A percentile compares a stretch with the other conserved stretches of the same genome.
Conservation (phyloP, 257 asterid species). For the Salvia rosmarinus region DNA sequence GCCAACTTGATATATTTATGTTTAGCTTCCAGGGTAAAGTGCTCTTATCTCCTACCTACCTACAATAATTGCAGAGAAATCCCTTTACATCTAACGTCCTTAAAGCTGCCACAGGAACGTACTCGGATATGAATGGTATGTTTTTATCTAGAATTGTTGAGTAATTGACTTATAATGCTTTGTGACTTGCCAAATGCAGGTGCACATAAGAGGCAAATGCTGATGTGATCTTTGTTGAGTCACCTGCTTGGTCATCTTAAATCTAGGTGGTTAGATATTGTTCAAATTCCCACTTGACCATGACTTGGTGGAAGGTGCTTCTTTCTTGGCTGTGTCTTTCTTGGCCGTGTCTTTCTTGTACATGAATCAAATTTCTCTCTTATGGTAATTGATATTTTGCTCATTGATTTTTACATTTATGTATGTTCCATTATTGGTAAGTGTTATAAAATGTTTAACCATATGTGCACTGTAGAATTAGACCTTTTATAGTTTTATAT, state of each 20-base stretch:
- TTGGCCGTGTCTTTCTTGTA: not conserved
- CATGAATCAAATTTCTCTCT: not conserved
- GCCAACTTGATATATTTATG: not conserved
- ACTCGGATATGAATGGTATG: slow-evolving; percentile 4
- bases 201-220: not conserved
- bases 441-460: not conserved
- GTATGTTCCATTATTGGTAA: not conserved
- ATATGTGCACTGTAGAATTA: not conserved
- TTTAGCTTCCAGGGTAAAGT: slow-evolving; percentile 18
- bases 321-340: not conserved
- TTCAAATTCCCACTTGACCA: not conserved
- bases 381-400: not conserved
- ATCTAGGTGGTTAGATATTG: not conserved
- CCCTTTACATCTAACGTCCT: not conserved
- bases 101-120: slow-evolving; percentile 9
- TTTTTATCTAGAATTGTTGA: not conserved
- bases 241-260: not conserved
- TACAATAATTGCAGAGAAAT: slow-evolving; percentile 4
- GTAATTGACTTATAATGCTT: not conserved
- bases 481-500: not conserved
- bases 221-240: not conserved
- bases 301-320: not conserved
- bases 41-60: not conserved
- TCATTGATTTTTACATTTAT: not conserved
- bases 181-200: not conserved